Evolutionary conservation across 148 eudicot genomes (phyloP).

Genomic region (Vaccinium darrowii): DNA sequence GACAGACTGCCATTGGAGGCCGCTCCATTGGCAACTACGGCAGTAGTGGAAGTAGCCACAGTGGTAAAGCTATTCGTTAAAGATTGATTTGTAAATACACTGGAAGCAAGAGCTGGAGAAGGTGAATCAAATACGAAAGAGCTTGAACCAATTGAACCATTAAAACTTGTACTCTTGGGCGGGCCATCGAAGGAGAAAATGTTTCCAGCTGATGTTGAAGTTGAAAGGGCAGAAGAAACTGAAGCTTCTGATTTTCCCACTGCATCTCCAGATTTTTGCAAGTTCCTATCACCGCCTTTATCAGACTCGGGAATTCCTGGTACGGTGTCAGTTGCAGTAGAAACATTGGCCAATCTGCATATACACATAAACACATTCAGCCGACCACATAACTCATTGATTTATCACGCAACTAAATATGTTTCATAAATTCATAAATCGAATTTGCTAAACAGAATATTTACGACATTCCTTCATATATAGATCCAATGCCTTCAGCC

Average conservation of each 20-base stretch:
- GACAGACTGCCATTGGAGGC: conserved; percentile 24
- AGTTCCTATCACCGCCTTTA: conserved; percentile 25
- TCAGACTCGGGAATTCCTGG: conserved; percentile 24
- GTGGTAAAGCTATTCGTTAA: conserved; percentile 31
- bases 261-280: conserved; percentile 22
- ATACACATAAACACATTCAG: background rate
- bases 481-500: background rate
- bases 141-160: conserved; percentile 37
- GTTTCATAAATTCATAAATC: background rate
- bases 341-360: conserved; percentile 37
- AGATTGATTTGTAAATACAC: conserved; percentile 21
- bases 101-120: conserved; percentile 27
- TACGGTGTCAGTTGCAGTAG: conserved; percentile 24
- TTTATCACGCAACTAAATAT: background rate
- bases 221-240: conserved; percentile 20
- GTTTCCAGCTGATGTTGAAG: conserved; percentile 24
- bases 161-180: conserved; percentile 23
- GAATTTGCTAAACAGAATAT: background rate
- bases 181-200: conserved; percentile 27
- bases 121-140: conserved; percentile 27
- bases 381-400: background rate
- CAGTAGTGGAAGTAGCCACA: conserved; percentile 19
- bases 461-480: background rate
- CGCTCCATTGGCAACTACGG: background rate
- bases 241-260: conserved; percentile 26